Evolutionary conservation across 345 rosid species (phyloP).

Genomic region (Bruguiera sexangula): DNA sequence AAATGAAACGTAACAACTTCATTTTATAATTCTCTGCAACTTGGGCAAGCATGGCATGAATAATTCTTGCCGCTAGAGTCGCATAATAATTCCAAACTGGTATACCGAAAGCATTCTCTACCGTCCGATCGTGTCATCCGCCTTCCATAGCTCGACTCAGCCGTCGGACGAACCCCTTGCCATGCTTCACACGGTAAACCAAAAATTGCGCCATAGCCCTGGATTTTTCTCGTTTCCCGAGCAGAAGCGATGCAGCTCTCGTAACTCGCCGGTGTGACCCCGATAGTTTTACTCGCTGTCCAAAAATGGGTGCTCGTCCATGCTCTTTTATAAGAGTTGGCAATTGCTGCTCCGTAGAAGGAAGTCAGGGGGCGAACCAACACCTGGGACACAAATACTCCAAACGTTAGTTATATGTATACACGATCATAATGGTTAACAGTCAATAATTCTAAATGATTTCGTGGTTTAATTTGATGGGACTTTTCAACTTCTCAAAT

Average conservation of each 20-base stretch:
- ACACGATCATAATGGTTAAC: too few relatives aligned
- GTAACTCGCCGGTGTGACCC: neutral
- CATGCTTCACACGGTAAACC: conserved; percentile 30
- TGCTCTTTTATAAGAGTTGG: too few relatives aligned
- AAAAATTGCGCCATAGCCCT: conserved; percentile 28
- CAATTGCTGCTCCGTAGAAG: too few relatives aligned
- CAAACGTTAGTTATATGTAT: too few relatives aligned
- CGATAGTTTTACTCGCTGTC: neutral
- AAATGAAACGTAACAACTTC: neutral
- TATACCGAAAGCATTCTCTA: conserved; percentile 21
- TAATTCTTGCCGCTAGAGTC: conserved; percentile 11
- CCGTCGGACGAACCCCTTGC: conserved; percentile 49
- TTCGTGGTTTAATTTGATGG: too few relatives aligned
- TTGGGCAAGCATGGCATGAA: neutral
- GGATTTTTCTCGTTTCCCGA: conserved; percentile 26
- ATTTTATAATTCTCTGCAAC: neutral
- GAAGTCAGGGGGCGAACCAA: too few relatives aligned
- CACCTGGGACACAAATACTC: too few relatives aligned
- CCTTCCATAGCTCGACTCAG: conserved; percentile 40
- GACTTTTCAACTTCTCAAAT: too few relatives aligned
- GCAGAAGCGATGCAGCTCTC: neutral
- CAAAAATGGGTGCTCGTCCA: neutral
- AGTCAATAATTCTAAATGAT: too few relatives aligned
- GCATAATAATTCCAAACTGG: conserved; percentile 22
- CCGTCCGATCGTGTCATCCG: conserved; percentile 39